Evolutionary conservation across 306 rosid species (phyloP).

Genomic region (Cajanus cajan): DNA sequence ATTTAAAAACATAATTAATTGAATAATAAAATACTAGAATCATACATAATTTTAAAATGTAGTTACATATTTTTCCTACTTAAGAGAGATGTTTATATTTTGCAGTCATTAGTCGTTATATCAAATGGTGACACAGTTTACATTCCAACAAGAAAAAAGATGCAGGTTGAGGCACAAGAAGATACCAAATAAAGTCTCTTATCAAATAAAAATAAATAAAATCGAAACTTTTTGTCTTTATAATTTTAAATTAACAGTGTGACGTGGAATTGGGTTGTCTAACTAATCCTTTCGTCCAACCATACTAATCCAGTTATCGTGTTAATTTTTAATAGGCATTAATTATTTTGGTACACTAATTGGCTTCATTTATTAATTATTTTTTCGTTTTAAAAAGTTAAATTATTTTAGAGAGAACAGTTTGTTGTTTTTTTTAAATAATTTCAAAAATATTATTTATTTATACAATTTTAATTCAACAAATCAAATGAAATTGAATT

Average conservation of each 20-base stretch:
- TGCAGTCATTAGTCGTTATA: not conserved
- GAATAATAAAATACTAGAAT: not conserved
- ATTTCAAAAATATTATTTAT: no score
- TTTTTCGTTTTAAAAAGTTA: not conserved
- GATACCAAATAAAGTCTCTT: slow-evolving; percentile 1
- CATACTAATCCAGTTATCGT: not conserved
- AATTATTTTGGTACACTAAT: not conserved
- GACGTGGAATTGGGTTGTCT: not conserved
- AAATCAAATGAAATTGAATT: no score
- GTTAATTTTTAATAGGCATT: not conserved
- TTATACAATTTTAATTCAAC: no score
- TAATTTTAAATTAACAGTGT: not conserved
- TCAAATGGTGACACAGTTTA: not conserved
- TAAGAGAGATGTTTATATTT: not conserved
- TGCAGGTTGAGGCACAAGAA: not conserved
- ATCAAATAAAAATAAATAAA: not conserved
- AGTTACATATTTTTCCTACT: not conserved
- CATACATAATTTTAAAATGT: not conserved
- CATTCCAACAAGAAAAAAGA: not conserved
- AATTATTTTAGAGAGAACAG: not conserved
- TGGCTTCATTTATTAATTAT: not conserved
- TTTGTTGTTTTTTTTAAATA: not conserved
- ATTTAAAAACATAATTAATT: no score
- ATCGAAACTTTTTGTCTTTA: not conserved
- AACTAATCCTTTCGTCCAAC: not conserved